A percentile compares a stretch with the other conserved stretches of the same genome.
Evolutionary conservation across 2,329 filamentous ascomycete species (phyloP).

Genomic region (Colletotrichum limetticola): DNA sequence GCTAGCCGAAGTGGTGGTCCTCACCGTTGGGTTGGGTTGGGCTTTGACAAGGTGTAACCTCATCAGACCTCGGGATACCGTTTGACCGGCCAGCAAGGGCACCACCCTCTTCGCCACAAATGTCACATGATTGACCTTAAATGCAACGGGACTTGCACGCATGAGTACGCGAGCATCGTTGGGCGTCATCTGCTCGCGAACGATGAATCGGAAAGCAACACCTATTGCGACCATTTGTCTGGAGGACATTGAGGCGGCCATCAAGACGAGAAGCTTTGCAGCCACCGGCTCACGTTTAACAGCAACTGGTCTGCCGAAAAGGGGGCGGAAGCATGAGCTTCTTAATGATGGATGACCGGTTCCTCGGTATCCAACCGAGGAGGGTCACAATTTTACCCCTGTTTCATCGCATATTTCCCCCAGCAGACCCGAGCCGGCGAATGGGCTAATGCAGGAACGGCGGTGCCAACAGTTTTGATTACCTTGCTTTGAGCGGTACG

Average conservation of each 20-base stretch:
- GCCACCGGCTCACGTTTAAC: not conserved
- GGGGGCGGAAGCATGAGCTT: conserved; percentile 26
- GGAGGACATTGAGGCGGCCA: not conserved
- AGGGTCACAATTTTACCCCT: conserved; percentile 35
- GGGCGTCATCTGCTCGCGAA: not conserved
- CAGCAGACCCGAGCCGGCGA: conserved; percentile 31
- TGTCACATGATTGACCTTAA: conserved; percentile 17
- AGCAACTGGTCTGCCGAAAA: not conserved
- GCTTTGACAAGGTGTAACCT: conserved; percentile 29
- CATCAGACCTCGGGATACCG: conserved; percentile 7
- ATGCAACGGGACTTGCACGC: not conserved
- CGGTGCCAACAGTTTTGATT: conserved; percentile 32
- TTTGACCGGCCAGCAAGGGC: conserved; percentile 1
- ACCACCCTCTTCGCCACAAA: not conserved
- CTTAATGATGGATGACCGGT: conserved; percentile 22
- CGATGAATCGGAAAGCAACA: not conserved
- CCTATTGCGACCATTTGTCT: not conserved
- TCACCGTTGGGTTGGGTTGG: conserved; percentile 32
- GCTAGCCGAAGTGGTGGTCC: conserved; percentile 1
- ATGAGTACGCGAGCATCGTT: not conserved
- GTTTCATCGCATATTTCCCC: conserved; percentile 34
- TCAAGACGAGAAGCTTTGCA: not conserved
- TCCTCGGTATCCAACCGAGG: conserved; percentile 34
- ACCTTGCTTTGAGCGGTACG: conserved; percentile 2
- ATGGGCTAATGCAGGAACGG: conserved; percentile 35